Evolutionary conservation across 306 rosid species (phyloP).

Genomic region (Cucumis hystrix): DNA sequence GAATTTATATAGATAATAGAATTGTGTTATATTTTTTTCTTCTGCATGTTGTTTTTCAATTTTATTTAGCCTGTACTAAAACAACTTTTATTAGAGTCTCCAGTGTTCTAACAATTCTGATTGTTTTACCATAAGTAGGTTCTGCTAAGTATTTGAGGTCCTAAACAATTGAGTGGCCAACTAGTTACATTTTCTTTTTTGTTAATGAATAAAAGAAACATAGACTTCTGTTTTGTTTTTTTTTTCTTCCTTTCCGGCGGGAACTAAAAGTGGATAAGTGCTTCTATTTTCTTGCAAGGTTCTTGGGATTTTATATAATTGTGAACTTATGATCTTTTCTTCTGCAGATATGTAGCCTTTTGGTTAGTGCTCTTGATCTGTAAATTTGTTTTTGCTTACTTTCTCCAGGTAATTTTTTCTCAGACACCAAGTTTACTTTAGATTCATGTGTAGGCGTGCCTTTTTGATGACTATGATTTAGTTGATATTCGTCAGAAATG

Average conservation of each 20-base stretch:
- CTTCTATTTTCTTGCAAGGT: slow-evolving; percentile 3
- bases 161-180: no score
- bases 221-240: neutral
- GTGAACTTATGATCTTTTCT: slow-evolving; percentile 5
- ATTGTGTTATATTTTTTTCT: neutral
- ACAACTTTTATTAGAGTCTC: neutral
- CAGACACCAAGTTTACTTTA: neutral
- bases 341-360: slow-evolving; percentile 59
- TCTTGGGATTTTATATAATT: neutral
- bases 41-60: neutral
- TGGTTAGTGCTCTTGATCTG: slow-evolving; percentile 77
- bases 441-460: neutral
- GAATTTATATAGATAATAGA: neutral
- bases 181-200: neutral
- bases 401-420: slow-evolving; percentile 67
- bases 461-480: neutral
- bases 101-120: neutral
- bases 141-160: neutral
- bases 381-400: slow-evolving; percentile 87
- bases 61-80: neutral
- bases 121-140: neutral
- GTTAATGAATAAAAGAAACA: neutral
- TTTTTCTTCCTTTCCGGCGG: no score
- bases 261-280: neutral
- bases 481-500: neutral